Evolutionary conservation across 805 yeast species (phyloP).

Genomic region (Candida odintsovae): DNA sequence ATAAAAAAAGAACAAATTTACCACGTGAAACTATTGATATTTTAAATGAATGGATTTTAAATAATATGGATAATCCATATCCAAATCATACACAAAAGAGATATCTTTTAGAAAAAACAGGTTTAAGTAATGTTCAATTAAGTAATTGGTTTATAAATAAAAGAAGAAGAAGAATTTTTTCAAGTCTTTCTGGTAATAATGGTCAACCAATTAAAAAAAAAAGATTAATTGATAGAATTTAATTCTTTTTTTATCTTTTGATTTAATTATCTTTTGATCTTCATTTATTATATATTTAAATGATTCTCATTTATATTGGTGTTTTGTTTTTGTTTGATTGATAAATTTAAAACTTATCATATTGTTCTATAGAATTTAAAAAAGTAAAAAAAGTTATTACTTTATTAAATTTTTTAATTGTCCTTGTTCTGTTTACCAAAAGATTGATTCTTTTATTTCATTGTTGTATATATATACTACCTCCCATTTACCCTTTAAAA

Average conservation of each 20-base stretch:
- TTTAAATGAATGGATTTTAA: slow-evolving; percentile 66
- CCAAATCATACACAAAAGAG: slow-evolving; percentile 78
- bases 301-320: too few species aligned
- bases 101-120: slow-evolving; percentile 63
- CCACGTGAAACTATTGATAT: slow-evolving; percentile 76
- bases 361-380: too few species aligned
- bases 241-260: slow-evolving; percentile 2
- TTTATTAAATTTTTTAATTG: too few species aligned
- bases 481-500: too few species aligned
- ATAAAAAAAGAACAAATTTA: slow-evolving; percentile 58
- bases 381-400: too few species aligned
- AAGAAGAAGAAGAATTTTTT: slow-evolving; percentile 60
- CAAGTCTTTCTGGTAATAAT: slow-evolving; percentile 24
- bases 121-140: slow-evolving; percentile 74
- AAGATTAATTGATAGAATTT: slow-evolving; percentile 23
- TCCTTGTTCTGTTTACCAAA: too few species aligned
- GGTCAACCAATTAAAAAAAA: slow-evolving; percentile 28
- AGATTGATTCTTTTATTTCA: too few species aligned
- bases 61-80: slow-evolving; percentile 74
- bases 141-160: slow-evolving; percentile 89
- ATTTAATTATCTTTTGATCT: background rate
- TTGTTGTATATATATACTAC: too few species aligned
- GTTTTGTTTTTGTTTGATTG: too few species aligned
- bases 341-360: too few species aligned
- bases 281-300: too few species aligned